These are phyloP conservation scores for Apophysomyces ossiformis DNA, from an alignment of 371 early-diverging fungal species.

Conservation along the genomic window DNA sequence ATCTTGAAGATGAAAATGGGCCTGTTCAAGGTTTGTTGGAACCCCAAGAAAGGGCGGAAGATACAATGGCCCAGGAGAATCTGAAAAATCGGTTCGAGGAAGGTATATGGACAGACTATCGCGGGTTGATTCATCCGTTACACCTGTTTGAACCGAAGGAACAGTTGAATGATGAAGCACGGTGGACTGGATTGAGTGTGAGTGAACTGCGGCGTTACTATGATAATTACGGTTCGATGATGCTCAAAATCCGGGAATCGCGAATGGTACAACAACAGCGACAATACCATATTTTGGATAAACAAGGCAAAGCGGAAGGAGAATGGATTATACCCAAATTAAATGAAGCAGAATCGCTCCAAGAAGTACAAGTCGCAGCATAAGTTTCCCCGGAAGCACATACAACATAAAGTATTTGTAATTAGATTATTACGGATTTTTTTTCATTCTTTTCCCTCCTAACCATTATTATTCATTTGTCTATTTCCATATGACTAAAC, in stretches of 20 bases:
- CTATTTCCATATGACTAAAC: not conserved
- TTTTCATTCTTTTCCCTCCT: not conserved
- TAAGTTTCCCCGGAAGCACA: not conserved
- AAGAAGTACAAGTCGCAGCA: slow-evolving; percentile 5
- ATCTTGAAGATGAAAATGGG: slow-evolving; percentile 6
- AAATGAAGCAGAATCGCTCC: slow-evolving; percentile 1
- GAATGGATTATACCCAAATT: slow-evolving; percentile 40
- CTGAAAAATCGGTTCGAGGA: slow-evolving; percentile 28
- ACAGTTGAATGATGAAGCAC: slow-evolving; percentile 15
- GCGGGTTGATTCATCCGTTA: slow-evolving; percentile 44
- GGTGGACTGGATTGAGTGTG: slow-evolving; percentile 34
- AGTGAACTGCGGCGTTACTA: slow-evolving; percentile 40
- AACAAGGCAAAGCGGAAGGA: slow-evolving; percentile 17
- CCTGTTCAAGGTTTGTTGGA: slow-evolving; percentile 2
- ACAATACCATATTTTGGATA: slow-evolving; percentile 30
- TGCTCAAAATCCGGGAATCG: slow-evolving; percentile 40
- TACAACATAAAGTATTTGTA: not conserved
- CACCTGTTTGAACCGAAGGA: slow-evolving; percentile 27
- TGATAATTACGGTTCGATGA: slow-evolving; percentile 52
- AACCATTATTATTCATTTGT: not conserved
- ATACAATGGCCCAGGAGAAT: not conserved
- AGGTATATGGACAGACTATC: slow-evolving; percentile 37
- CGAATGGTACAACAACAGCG: slow-evolving; percentile 42
- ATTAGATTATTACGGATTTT: not conserved
- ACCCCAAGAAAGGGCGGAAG: not conserved